phyloP scores from a whole-genome alignment of 495 filamentous ascomycete genomes.

The Astrothelium macrocarpum region DNA sequence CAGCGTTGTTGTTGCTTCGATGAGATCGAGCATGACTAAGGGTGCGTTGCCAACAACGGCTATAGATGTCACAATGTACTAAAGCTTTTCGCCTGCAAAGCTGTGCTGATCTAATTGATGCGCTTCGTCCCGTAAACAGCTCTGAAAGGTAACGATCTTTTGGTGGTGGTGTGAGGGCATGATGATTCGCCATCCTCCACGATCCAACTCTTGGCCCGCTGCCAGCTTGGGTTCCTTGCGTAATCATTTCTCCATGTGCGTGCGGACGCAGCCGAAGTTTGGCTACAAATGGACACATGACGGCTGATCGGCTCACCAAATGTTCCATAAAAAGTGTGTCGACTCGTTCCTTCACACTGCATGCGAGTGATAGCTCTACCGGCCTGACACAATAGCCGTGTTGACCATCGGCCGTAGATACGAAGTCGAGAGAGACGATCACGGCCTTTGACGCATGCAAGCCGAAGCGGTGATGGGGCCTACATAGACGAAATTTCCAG shows the following conservation, averaged over 20 bases:
- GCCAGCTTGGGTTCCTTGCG: background rate
- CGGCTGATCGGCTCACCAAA: background rate
- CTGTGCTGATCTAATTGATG: slow-evolving; percentile 5
- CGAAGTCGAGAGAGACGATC: background rate
- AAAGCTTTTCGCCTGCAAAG: background rate
- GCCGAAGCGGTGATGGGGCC: background rate
- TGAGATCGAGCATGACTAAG: background rate
- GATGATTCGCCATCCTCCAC: background rate
- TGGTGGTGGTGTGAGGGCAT: background rate
- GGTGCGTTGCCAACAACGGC: background rate
- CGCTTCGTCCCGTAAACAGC: background rate
- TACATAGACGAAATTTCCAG: slow-evolving; percentile 1
- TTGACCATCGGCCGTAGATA: background rate
- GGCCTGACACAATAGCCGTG: background rate
- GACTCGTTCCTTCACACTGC: background rate
- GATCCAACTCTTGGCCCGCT: background rate
- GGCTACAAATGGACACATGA: background rate
- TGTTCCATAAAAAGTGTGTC: background rate
- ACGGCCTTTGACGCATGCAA: slow-evolving; percentile 2
- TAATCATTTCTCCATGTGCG: slow-evolving; percentile 2
- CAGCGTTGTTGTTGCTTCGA: background rate
- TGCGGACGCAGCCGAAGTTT: background rate
- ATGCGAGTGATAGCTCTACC: background rate
- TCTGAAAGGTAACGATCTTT: background rate
- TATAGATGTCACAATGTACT: background rate